phyloP scores from a whole-genome alignment of 2,329 filamentous ascomycete genomes.

The Epichloe typhina region DNA sequence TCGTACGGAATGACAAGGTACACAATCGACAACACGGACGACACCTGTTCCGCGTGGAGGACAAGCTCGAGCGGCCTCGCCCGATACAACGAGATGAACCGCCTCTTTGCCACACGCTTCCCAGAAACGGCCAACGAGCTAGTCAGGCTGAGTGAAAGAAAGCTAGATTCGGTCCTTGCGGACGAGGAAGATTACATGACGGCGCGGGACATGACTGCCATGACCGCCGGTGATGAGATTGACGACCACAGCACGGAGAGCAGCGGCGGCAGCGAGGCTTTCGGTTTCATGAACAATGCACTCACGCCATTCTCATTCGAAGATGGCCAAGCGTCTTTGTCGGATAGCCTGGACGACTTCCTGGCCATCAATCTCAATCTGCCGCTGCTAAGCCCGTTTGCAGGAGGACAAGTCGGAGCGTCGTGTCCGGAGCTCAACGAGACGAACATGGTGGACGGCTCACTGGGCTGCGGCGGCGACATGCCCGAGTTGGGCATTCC shows the following conservation, averaged over 20 bases:
- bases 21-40: neutral
- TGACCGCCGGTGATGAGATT: neutral
- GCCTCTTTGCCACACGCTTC: neutral
- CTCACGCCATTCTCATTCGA: too few relatives aligned
- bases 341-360: too few relatives aligned
- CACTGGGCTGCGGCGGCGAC: neutral
- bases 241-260: neutral
- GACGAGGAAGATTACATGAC: neutral
- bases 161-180: neutral
- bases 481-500: neutral
- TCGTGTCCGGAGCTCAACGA: neutral
- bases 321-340: too few relatives aligned
- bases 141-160: neutral
- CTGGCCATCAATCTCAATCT: too few relatives aligned
- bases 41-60: neutral
- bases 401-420: neutral
- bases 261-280: neutral
- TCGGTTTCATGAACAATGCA: too few relatives aligned
- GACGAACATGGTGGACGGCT: neutral
- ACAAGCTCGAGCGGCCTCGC: neutral
- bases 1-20: neutral
- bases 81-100: neutral
- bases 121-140: neutral
- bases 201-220: neutral
- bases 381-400: too few relatives aligned